Evolutionary conservation across 345 rosid genomes (phyloP), one percentile per base, ranked within the genome.

Genomic region (Euphorbia lathyris): DNA sequence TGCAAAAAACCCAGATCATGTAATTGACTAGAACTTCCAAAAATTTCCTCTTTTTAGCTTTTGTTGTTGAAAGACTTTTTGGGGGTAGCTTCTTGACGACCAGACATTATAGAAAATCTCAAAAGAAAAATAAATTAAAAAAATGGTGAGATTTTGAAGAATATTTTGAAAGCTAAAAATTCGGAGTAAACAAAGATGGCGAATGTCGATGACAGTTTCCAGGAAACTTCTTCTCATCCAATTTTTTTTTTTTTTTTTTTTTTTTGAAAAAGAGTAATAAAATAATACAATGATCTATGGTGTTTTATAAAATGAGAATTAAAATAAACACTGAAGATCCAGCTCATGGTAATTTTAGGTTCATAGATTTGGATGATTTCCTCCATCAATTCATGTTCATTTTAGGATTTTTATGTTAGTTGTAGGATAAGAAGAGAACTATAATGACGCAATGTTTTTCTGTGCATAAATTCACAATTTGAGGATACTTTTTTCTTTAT

Each of bases 171-270:
- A 10, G 40, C 25, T 4, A 25, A 50, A 9, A 69, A n/a, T 47
- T 45, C 58, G 63, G 70, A 58, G 68, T 29, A 58, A 9, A 29
- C 67, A 43, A 69, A 65, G 71, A 65, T 23, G 22, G 62, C 62
- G 38, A 26, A 7, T 32, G 65, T 0, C 16, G 19, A 8, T 2
- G 25, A 66, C 50, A 72, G 69, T 36, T 78, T 78, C 78, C 38
- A 1, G 6, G 78, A 74, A 74, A 43, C 60, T 66, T 74, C 78
- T 67, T 73, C 74, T 66, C n/a, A 40, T 43, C 0, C 36, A 64
- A n/a, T n/a, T n/a, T n/a, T n/a, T n/a, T n/a, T n/a, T n/a, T n/a
- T n/a, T n/a, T n/a, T n/a, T n/a, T n/a, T n/a, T n/a, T n/a, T n/a
- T n/a, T n/a, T n/a, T n/a, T n/a, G n/a, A n/a, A n/a, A n/a, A 58